Evolutionary conservation across 768 basidiomycete genomes (phyloP), one percentile per base, ranked within the genome.

Genomic region (Filobasidium floriforme): DNA sequence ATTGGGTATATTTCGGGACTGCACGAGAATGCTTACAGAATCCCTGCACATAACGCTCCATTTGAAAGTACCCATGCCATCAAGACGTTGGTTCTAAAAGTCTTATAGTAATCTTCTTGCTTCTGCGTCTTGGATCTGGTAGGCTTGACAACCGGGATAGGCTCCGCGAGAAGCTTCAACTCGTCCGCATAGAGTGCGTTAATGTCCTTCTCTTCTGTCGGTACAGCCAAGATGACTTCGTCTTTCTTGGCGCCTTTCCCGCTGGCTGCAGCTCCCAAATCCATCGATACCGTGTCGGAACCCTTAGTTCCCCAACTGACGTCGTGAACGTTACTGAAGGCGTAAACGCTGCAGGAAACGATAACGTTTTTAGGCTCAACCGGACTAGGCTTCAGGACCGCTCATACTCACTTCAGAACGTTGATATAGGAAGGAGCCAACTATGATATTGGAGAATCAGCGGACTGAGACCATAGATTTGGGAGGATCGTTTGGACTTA

Each of bases 291-390:
- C 73, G 87, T 92, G 81, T 92, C 92, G 79, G 89, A 90, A 41
- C 90, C 94, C 76, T 94, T 98, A 4, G 90, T 98, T 43, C 92
- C 92, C 92, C 92, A 93, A 4, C 89, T 91, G 11, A 79, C 78
- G 71, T 79, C 78, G 66, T 79, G 78, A 7, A 75, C 74, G 62
- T 78, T 78, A 37, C 71, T 76, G 69, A 78, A 78, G 1, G 77
- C 77, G 11, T 93, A 87, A 66, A 93, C 92, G 78, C 83, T 83
- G 69, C n/a, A 28, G 26, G 43, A 63, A 32, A 0, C 0, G 60
- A 9, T 59, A 65, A 24, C 22, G 28, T 44, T 40, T 24, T 62
- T 46, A 57, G 60, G 22, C 55, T 7, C 29, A 54, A 40, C 12
- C 60, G 15, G 60, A 46, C 32, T 37, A 37, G 32, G 32, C 32